phyloP scores from a whole-genome alignment of 31 red algal genomes.

The Endocladia muricata region DNA sequence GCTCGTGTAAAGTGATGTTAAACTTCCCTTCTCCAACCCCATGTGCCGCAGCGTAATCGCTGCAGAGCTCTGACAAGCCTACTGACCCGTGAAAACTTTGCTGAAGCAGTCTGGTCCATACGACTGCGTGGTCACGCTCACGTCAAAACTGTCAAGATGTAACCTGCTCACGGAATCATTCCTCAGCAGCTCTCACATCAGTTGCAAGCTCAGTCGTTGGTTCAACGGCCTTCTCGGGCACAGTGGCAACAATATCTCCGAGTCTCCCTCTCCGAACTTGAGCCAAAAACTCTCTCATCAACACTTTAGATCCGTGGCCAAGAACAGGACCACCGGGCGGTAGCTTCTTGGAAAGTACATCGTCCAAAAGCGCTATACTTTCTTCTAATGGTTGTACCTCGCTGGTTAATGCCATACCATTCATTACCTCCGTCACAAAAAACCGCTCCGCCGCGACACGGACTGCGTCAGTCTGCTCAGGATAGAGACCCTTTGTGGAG shows the following conservation, averaged over 20 bases:
- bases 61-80: too few species aligned
- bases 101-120: too few species aligned
- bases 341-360: conserved; percentile 11
- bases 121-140: too few species aligned
- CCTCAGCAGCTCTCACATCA: not conserved
- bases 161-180: not conserved
- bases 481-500: conserved; percentile 1
- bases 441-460: conserved; percentile 7
- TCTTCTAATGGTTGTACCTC: conserved; percentile 45
- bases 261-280: conserved; percentile 27
- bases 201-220: not conserved
- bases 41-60: not conserved
- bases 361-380: conserved; percentile 35
- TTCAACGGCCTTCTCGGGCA: not conserved
- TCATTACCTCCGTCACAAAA: conserved; percentile 39
- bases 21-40: not conserved
- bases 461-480: conserved; percentile 30
- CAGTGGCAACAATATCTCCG: not conserved
- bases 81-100: too few species aligned
- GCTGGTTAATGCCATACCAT: conserved; percentile 39
- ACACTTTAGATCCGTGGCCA: conserved; percentile 23
- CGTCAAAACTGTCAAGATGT: not conserved
- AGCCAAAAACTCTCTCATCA: conserved; percentile 43
- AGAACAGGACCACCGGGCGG: not conserved
- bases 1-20: not conserved